A percentile compares a stretch with the other conserved stretches of the same genome.
Evolutionary conservation across 2,329 filamentous ascomycete species (phyloP).

Genomic region (Colletotrichum lupini): DNA sequence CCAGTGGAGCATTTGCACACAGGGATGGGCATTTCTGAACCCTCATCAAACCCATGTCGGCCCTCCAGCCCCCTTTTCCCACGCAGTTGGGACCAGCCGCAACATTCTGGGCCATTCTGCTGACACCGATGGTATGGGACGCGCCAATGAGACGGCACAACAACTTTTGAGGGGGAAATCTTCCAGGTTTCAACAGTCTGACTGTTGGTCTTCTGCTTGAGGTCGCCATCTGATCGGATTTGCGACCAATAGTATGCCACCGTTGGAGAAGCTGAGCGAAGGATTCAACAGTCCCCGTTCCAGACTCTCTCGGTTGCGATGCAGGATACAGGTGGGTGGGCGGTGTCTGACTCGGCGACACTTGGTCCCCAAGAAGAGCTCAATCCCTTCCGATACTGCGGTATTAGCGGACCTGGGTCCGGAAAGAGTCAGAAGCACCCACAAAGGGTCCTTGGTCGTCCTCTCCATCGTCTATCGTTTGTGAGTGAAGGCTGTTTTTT

Average conservation of each 20-base stretch:
- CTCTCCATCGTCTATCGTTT: not conserved
- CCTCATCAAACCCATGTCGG: slow-evolving; percentile 8
- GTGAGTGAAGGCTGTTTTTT: not conserved
- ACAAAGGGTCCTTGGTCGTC: not conserved
- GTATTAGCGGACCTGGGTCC: not conserved
- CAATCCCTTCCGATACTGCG: not conserved
- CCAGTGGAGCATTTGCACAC: slow-evolving; percentile 13
- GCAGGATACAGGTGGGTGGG: not conserved
- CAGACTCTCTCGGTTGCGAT: not conserved
- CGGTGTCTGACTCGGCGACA: not conserved
- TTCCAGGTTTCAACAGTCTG: not conserved
- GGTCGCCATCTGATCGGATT: not conserved
- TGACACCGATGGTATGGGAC: not conserved
- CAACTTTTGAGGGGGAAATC: not conserved
- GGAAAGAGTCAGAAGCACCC: not conserved
- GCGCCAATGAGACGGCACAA: not conserved
- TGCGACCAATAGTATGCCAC: slow-evolving; percentile 3
- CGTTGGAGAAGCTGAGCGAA: slow-evolving; percentile 5
- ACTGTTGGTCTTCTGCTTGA: not conserved
- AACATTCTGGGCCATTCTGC: not conserved
- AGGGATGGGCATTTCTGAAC: slow-evolving; percentile 7
- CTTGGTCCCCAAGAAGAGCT: not conserved
- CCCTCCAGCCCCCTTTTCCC: slow-evolving; percentile 8
- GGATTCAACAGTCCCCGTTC: not conserved
- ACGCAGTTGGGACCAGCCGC: not conserved